Evolutionary conservation across 805 yeast species (phyloP), one percentile per base, ranked within the genome.

Genomic region (Metschnikowia drakensbergensis): DNA sequence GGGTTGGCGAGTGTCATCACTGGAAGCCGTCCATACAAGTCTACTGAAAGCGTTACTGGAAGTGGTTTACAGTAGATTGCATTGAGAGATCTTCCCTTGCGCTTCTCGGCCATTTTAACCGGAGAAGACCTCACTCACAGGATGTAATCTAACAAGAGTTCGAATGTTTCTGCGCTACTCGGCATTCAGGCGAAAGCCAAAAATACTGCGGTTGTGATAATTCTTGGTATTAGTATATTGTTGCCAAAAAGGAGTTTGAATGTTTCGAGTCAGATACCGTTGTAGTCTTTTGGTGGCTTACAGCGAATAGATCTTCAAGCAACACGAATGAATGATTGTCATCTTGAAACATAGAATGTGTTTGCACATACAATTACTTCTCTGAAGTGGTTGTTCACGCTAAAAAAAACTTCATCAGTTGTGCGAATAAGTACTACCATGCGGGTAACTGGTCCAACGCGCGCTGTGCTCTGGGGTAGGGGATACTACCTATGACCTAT

Each of bases 261-360:
- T 50, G 48, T 47, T 51, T 42, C 46, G 36, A 58, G 39, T 86
- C 96, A 88, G 96, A 88, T 88, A 88, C 96, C 96, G 96, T 88
- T 88, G 95, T 88, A 88, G 96, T 88, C 96, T 83, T 80, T 52
- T n/a, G 78, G 84, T 77, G 83, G 58, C 86, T 76, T 80, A 81
- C 88, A 82, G 62, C 58, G 81, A 65, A 37, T 46, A 49, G 49
- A 52, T 54, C 65, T 59, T 62, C 64, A 57, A 58, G 65, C 61
- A 56, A 56, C 63, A 60, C 64, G 54, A 42, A 50, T 50, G 48
- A 49, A 28, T 48, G 47, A 36, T 56, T 62, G 52, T 63, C 67
- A 63, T 53, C 53, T 45, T 49, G 54, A 52, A 54, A 54, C 55
- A 51, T 37, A 36, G 26, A 23, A 37, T 8, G 9, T 36, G 11